Conservation (phyloP, 2,329 filamentous ascomycete genomes). For the Aspergillus thermomutatus region DNA sequence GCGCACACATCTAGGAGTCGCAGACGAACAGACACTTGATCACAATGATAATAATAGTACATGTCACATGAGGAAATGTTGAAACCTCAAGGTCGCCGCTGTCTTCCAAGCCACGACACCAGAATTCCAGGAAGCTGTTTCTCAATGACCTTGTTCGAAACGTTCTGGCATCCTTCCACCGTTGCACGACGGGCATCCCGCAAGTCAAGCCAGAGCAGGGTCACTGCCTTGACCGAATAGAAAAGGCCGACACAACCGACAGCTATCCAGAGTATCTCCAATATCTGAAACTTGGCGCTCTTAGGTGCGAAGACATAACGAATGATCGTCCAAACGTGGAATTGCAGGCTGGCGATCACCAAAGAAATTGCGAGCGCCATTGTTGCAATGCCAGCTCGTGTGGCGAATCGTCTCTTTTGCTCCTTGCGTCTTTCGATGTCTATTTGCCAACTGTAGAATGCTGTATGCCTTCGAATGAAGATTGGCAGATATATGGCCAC, state of each 20-base stretch:
- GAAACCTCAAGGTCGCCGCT: conserved; percentile 2
- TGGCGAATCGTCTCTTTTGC: background rate
- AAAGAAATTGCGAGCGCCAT: background rate
- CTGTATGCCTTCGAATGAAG: background rate
- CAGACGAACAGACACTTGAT: background rate
- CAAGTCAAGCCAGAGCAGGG: conserved; percentile 4
- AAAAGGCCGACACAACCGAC: background rate
- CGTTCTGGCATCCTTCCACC: background rate
- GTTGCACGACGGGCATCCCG: background rate
- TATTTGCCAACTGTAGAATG: background rate
- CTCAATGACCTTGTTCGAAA: background rate
- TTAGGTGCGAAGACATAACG: background rate
- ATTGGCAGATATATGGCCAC: background rate
- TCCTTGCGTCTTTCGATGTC: background rate
- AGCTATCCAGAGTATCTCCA: background rate
- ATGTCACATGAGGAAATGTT: background rate
- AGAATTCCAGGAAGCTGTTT: conserved; percentile 1
- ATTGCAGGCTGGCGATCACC: background rate
- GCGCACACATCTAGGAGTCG: background rate
- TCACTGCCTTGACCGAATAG: conserved; percentile 1
- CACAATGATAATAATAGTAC: background rate
- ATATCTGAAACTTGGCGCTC: background rate
- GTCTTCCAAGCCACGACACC: conserved; percentile 1
- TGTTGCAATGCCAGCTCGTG: background rate
- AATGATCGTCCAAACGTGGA: background rate